Evolutionary conservation across 1,284 basidiomycete species (phyloP).

Genomic region (Inonotus hispidus): DNA sequence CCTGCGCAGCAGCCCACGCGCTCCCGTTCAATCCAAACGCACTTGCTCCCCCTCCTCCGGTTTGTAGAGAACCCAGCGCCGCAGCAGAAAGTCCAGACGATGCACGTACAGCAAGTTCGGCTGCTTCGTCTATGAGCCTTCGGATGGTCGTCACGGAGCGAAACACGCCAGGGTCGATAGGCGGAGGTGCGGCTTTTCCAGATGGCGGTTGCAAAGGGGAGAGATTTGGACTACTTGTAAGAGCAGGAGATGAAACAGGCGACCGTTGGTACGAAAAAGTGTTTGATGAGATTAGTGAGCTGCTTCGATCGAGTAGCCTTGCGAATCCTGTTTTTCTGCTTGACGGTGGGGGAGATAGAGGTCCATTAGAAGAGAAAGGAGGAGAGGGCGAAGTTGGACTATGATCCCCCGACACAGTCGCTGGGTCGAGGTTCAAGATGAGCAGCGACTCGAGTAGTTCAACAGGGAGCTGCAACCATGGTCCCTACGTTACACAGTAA

Average conservation of each 20-base stretch:
- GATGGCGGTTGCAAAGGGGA: slow-evolving; percentile 3
- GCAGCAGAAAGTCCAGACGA: slow-evolving; percentile 71
- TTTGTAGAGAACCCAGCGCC: slow-evolving; percentile 59
- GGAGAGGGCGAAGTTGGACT: slow-evolving; percentile 21
- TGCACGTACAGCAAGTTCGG: slow-evolving; percentile 76
- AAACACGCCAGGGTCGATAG: slow-evolving; percentile 81
- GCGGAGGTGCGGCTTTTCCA: slow-evolving; percentile 46
- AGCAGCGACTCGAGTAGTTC: slow-evolving; percentile 78
- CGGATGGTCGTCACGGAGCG: slow-evolving; percentile 66
- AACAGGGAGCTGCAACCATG: slow-evolving; percentile 80
- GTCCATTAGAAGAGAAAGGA: slow-evolving; percentile 1
- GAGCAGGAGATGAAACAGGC: slow-evolving; percentile 31
- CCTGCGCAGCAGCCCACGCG: slow-evolving; percentile 55
- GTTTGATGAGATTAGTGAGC: slow-evolving; percentile 41
- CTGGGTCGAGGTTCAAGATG: slow-evolving; percentile 66
- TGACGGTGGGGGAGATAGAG: slow-evolving; percentile 11
- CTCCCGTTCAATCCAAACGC: slow-evolving; percentile 29
- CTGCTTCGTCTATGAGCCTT: slow-evolving; percentile 75
- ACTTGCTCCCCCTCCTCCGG: slow-evolving; percentile 20
- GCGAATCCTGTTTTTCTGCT: slow-evolving; percentile 26
- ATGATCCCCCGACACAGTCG: slow-evolving; percentile 44
- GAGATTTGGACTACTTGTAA: slow-evolving; percentile 36
- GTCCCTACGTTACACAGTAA: slow-evolving; percentile 46
- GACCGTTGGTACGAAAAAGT: slow-evolving; percentile 45
- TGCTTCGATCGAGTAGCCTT: slow-evolving; percentile 36